A percentile compares a stretch with the other conserved stretches of the same genome.
Conservation (phyloP, 1,284 basidiomycete species). For the Psilocybe mexicana region DNA sequence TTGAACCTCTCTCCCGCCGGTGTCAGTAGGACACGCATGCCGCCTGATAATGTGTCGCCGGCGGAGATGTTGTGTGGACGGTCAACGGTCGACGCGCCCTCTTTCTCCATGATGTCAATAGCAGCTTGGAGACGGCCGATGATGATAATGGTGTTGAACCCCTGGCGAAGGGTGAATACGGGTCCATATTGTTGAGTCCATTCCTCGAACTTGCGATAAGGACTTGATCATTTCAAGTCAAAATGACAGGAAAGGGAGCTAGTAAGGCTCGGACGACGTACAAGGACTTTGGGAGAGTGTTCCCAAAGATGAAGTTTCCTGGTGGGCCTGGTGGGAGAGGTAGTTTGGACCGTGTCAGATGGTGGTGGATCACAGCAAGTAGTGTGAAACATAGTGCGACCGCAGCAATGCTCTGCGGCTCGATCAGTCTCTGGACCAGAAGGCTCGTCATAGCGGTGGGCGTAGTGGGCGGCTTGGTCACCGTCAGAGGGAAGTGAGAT, state of each 20-base stretch:
- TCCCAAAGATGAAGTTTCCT: conserved; percentile 37
- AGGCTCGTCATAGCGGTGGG: not conserved
- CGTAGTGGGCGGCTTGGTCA: not conserved
- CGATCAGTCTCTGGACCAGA: conserved; percentile 15
- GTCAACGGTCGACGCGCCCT: conserved; percentile 48
- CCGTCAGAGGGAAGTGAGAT: not conserved
- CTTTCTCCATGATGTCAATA: conserved; percentile 55
- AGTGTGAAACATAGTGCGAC: conserved; percentile 28
- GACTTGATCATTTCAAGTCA: conserved; percentile 24
- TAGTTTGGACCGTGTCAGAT: conserved; percentile 18
- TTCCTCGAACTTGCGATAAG: conserved; percentile 47
- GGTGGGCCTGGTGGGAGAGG: conserved; percentile 39
- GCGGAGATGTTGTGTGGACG: conserved; percentile 49
- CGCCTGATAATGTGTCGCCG: conserved; percentile 48
- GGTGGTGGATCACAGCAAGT: conserved; percentile 28
- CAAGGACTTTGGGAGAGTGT: conserved; percentile 37
- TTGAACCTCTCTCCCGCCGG: conserved; percentile 45
- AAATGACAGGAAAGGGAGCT: not conserved
- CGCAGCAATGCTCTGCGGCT: conserved; percentile 31
- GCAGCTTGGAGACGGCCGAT: conserved; percentile 48
- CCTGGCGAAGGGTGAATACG: conserved; percentile 43
- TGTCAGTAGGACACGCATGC: conserved; percentile 45
- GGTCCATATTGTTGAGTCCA: conserved; percentile 49
- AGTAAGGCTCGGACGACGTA: conserved; percentile 21
- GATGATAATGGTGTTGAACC: conserved; percentile 37